Evolutionary conservation across 495 filamentous ascomycete genomes (phyloP).

Genomic region (Hyaloscypha variabilis): DNA sequence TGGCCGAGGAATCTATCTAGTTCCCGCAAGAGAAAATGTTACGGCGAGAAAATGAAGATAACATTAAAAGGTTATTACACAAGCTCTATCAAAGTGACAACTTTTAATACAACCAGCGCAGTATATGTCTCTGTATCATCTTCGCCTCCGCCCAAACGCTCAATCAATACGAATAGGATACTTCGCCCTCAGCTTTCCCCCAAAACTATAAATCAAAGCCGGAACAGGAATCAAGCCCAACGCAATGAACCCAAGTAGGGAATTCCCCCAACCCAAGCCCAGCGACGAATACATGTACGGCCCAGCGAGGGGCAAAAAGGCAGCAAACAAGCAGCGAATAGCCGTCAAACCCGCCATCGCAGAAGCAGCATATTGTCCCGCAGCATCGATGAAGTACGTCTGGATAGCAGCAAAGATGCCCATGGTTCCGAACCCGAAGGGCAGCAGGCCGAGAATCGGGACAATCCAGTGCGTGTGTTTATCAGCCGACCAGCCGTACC

Average conservation of each 20-base stretch:
- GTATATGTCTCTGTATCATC: too few species aligned
- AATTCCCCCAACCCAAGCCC: constrained; percentile 63
- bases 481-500: constrained; percentile 51
- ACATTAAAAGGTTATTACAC: too few species aligned
- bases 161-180: too few species aligned
- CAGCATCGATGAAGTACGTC: constrained; percentile 63
- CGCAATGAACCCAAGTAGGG: constrained; percentile 55
- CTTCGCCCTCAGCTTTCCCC: constrained; percentile 49
- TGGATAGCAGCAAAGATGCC: constrained; percentile 53
- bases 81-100: too few species aligned
- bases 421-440: constrained; percentile 55
- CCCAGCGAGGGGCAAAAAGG: constrained; percentile 57
- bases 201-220: constrained; percentile 53
- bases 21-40: too few species aligned
- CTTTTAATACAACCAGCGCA: too few species aligned
- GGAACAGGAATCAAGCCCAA: constrained; percentile 53
- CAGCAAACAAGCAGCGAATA: constrained; percentile 55
- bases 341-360: constrained; percentile 58
- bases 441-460: constrained; percentile 52
- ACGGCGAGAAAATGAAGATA: too few species aligned
- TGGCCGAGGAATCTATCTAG: too few species aligned
- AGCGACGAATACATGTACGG: constrained; percentile 53
- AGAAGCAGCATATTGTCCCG: constrained; percentile 61
- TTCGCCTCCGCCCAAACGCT: too few species aligned
- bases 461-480: constrained; percentile 53